These are phyloP conservation scores for Aspergillus tanneri DNA, from an alignment of 2,329 filamentous ascomycete genomes.

Conservation along the genomic window DNA sequence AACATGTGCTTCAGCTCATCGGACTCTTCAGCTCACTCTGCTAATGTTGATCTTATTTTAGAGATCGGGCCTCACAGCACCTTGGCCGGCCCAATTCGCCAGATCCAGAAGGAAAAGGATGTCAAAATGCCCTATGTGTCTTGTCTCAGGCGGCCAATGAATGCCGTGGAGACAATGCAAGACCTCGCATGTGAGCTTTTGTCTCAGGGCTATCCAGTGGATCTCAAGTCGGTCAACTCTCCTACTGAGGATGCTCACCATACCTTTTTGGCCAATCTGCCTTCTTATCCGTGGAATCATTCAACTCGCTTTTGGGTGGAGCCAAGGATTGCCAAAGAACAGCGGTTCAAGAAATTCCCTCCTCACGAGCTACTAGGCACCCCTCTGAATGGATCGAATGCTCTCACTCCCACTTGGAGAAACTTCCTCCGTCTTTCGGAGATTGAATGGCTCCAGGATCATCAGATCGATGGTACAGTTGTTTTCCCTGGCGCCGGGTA, in stretches of 20 bases:
- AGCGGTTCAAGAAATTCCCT: background rate
- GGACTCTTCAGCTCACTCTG: too few species aligned
- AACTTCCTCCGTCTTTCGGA: too few species aligned
- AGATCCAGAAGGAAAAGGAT: slow-evolving; percentile 9
- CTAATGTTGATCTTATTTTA: slow-evolving; percentile 13
- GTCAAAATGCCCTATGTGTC: background rate
- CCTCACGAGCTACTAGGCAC: background rate
- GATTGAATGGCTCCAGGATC: too few species aligned
- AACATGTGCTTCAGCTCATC: slow-evolving; percentile 2
- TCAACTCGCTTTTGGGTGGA: slow-evolving; percentile 11
- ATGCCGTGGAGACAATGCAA: background rate
- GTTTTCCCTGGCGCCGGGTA: too few species aligned
- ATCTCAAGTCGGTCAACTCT: background rate
- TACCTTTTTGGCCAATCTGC: slow-evolving; percentile 12
- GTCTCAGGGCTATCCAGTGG: background rate
- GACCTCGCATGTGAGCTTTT: background rate
- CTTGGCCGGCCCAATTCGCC: slow-evolving; percentile 14
- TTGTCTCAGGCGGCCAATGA: background rate
- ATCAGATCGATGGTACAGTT: too few species aligned
- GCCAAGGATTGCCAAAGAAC: slow-evolving; percentile 1
- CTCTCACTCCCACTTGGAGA: too few species aligned
- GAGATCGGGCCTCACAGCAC: slow-evolving; percentile 25
- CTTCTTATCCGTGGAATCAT: slow-evolving; percentile 18
- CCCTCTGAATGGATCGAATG: too few species aligned
- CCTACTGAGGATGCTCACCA: background rate